Conservation (phyloP, 2,329 filamentous ascomycete species). For the Aspergillus novoparasiticus region DNA sequence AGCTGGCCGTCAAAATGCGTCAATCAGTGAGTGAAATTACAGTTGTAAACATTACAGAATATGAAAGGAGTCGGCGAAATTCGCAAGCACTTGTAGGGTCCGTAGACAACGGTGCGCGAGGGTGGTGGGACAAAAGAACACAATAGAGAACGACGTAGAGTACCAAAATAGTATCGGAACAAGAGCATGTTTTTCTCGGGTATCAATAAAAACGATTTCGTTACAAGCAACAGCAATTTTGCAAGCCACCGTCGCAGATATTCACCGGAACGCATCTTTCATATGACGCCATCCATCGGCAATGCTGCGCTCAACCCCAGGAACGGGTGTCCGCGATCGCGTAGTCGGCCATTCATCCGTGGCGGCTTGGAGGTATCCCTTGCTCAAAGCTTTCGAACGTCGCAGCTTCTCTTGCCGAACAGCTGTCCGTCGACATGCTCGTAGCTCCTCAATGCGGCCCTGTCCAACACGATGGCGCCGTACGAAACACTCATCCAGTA, state of each 20-base stretch:
- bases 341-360: conserved; percentile 35
- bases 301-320: conserved; percentile 35
- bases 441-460: conserved; percentile 74
- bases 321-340: conserved; percentile 29
- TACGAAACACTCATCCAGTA: conserved; percentile 83
- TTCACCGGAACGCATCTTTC: conserved; percentile 36
- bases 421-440: conserved; percentile 66
- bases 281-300: conserved; percentile 39
- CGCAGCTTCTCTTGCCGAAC: conserved; percentile 45
- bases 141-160: not conserved
- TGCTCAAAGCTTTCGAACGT: conserved; percentile 38
- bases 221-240: conserved; percentile 2
- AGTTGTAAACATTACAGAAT: conserved; percentile 3
- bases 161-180: conserved; percentile 5
- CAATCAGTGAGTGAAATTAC: conserved; percentile 4
- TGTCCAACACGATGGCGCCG: conserved; percentile 80
- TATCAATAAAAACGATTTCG: conserved; percentile 19
- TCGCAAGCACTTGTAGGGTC: not conserved
- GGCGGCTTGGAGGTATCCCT: conserved; percentile 35
- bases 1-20: not conserved
- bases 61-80: not conserved
- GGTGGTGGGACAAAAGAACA: not conserved
- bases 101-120: not conserved
- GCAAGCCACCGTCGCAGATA: not conserved
- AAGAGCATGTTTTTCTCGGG: conserved; percentile 11